Evolutionary conservation across 2,329 filamentous ascomycete genomes (phyloP).

Genomic region (Fusarium virguliforme): DNA sequence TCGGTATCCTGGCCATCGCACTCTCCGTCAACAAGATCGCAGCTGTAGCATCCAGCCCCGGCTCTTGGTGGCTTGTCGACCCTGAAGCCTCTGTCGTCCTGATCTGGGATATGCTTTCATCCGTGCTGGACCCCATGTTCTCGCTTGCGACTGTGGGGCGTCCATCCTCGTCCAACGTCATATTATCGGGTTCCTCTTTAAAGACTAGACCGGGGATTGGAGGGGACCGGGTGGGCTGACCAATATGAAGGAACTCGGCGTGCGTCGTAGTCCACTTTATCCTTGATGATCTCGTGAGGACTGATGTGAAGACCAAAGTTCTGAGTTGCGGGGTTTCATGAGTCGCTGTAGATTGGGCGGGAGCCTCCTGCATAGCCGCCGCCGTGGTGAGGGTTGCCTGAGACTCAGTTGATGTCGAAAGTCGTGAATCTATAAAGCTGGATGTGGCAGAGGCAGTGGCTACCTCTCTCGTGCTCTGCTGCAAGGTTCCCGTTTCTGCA

Average conservation of each 20-base stretch:
- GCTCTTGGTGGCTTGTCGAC: conserved; percentile 11
- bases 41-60: not conserved
- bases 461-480: not conserved
- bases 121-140: conserved; percentile 7
- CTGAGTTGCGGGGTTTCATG: conserved; percentile 21
- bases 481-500: not conserved
- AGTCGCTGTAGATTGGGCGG: not conserved
- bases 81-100: conserved; percentile 13
- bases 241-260: conserved; percentile 35
- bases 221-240: conserved; percentile 20
- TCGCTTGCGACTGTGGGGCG: conserved; percentile 9
- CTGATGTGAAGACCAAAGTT: conserved; percentile 44
- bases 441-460: conserved; percentile 11
- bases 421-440: conserved; percentile 8
- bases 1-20: conserved; percentile 7
- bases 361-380: not conserved
- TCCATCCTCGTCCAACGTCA: conserved; percentile 22
- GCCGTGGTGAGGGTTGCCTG: not conserved
- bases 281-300: conserved; percentile 44
- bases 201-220: conserved; percentile 33
- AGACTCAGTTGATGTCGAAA: conserved; percentile 9
- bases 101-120: not conserved
- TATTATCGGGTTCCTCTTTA: conserved; percentile 30
- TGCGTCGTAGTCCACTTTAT: conserved; percentile 33
- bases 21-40: not conserved